Percentiles rank a stretch among this genome's conserved stretches.
Conservation (phyloP, 2,329 filamentous ascomycete genomes). For the Colletotrichum sp. region DNA sequence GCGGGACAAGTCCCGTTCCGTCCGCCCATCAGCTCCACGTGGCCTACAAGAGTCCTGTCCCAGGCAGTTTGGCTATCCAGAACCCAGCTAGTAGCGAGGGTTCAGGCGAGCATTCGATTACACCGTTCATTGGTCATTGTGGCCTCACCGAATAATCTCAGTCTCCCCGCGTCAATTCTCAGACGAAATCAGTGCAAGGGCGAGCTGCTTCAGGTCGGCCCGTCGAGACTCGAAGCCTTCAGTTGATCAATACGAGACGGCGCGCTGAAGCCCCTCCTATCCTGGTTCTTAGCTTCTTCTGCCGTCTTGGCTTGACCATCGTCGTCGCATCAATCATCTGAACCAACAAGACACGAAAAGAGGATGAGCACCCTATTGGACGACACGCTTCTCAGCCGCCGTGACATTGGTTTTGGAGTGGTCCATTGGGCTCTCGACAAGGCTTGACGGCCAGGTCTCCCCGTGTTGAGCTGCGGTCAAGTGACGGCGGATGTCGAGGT, state of each 20-base stretch:
- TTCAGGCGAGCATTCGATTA: background rate
- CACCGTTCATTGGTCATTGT: background rate
- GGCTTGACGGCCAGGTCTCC: background rate
- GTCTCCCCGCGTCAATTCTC: background rate
- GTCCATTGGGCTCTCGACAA: background rate
- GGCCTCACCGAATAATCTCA: background rate
- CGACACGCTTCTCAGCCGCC: background rate
- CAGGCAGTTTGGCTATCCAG: background rate
- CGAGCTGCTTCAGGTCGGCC: background rate
- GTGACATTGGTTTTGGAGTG: background rate
- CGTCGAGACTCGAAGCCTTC: background rate
- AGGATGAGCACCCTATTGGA: background rate
- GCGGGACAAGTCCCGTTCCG: background rate
- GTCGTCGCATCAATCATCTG: background rate
- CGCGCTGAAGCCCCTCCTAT: background rate
- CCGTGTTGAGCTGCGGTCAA: background rate
- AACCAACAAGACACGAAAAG: background rate
- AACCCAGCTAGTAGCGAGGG: background rate
- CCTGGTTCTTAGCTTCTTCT: background rate
- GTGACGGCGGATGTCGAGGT: background rate
- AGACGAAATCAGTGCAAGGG: background rate
- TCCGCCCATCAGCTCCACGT: conserved; percentile 13
- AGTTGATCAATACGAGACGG: background rate
- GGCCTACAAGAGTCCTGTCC: background rate
- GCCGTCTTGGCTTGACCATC: background rate